These are phyloP conservation scores for Pleurotus ostreatus DNA, from an alignment of 768 basidiomycete species.

Conservation along the genomic window DNA sequence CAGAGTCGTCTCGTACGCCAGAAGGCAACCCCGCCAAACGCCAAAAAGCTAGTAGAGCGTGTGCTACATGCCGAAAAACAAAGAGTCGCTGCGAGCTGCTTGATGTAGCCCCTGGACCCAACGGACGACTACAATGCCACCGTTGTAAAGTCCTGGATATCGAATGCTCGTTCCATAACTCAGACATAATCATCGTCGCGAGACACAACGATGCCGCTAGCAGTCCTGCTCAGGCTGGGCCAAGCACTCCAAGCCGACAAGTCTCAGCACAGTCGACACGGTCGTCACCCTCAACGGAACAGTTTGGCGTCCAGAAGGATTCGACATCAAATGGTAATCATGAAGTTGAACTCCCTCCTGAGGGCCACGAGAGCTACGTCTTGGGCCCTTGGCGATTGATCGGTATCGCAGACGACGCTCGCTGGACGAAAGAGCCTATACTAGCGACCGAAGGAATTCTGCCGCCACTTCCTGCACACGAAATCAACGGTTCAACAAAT, in stretches of 20 bases:
- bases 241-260: neutral
- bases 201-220: neutral
- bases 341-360: neutral
- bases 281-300: neutral
- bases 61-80: conserved; percentile 40
- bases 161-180: conserved; percentile 41
- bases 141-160: conserved; percentile 46
- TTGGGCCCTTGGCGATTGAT: conserved; percentile 34
- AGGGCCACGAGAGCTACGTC: too few species aligned
- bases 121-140: conserved; percentile 33
- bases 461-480: conserved; percentile 7
- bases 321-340: neutral
- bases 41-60: conserved; percentile 41
- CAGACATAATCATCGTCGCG: conserved; percentile 21
- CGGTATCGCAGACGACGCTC: conserved; percentile 30
- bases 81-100: conserved; percentile 49
- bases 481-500: neutral
- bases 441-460: conserved; percentile 38
- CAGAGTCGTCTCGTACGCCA: neutral
- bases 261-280: neutral
- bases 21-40: conserved; percentile 22
- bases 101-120: conserved; percentile 26
- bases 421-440: conserved; percentile 43
- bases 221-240: too few species aligned
- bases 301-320: neutral